These are phyloP conservation scores for Syzygium malaccense DNA, from an alignment of 441 rosid species.

Conservation along the genomic window DNA sequence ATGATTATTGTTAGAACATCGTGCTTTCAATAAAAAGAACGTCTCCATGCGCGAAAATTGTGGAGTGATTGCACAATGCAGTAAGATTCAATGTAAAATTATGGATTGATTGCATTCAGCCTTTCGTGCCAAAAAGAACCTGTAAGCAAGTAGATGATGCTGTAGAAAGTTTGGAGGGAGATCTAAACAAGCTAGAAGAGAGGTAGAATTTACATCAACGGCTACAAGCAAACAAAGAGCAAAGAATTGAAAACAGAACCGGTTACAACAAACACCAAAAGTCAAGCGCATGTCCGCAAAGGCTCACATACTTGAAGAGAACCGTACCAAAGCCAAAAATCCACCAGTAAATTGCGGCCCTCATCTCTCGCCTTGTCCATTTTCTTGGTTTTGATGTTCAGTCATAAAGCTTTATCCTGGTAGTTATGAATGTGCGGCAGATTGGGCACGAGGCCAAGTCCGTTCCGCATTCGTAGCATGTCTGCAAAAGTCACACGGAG, in stretches of 20 bases:
- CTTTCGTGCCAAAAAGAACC: background rate
- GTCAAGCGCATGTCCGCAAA: background rate
- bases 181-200: background rate
- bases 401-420: constrained; percentile 20
- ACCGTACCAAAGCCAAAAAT: background rate
- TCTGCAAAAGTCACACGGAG: constrained; percentile 9
- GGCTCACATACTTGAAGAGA: background rate
- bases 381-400: constrained; percentile 1
- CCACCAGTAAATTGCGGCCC: background rate
- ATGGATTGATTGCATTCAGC: background rate
- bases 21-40: background rate
- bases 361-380: background rate
- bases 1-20: background rate
- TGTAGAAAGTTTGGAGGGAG: background rate
- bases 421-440: constrained; percentile 17
- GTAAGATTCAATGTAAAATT: background rate
- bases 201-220: background rate
- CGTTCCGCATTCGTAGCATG: constrained; percentile 33
- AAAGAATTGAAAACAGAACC: background rate
- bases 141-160: background rate
- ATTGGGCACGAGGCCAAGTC: constrained; percentile 23
- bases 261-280: background rate
- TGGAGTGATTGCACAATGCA: background rate
- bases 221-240: background rate
- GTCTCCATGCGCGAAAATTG: background rate